These are phyloP conservation scores for Diutina mesorugosa DNA, from an alignment of 1,139 yeast species.

Conservation along the genomic window DNA sequence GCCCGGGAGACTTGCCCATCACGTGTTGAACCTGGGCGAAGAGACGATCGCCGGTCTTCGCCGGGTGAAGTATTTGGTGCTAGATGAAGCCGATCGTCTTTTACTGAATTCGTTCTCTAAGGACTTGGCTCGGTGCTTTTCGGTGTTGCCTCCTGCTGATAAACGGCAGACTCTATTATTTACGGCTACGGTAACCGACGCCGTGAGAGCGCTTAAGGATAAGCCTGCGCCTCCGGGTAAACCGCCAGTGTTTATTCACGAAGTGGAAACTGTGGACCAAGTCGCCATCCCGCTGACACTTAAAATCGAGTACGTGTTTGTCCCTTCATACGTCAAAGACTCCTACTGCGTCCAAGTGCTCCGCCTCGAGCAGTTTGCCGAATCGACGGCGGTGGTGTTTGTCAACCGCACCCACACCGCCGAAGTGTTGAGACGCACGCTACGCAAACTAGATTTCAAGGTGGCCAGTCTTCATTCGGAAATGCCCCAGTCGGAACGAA, in stretches of 20 bases:
- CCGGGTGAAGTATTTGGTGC: slow-evolving; percentile 66
- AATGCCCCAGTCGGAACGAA: slow-evolving; percentile 86
- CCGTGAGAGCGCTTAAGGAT: slow-evolving; percentile 70
- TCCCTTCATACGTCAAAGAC: slow-evolving; percentile 83
- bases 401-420: slow-evolving; percentile 88
- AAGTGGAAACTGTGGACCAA: slow-evolving; percentile 58
- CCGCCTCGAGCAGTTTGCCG: slow-evolving; percentile 45
- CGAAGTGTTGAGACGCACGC: slow-evolving; percentile 66
- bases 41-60: slow-evolving; percentile 74
- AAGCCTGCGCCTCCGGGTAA: slow-evolving; percentile 50
- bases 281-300: slow-evolving; percentile 75
- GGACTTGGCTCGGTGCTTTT: slow-evolving; percentile 64
- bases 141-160: slow-evolving; percentile 54
- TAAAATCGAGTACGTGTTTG: slow-evolving; percentile 37
- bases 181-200: slow-evolving; percentile 94
- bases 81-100: slow-evolving; percentile 94
- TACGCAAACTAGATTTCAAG: slow-evolving; percentile 60
- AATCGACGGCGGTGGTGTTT: slow-evolving; percentile 69
- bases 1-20: slow-evolving; percentile 95
- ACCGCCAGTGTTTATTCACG: slow-evolving; percentile 64
- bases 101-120: slow-evolving; percentile 74
- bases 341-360: slow-evolving; percentile 68
- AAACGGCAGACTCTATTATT: slow-evolving; percentile 79
- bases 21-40: slow-evolving; percentile 76
- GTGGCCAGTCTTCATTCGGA: slow-evolving; percentile 90